Evolutionary conservation across 148 eudicot genomes (phyloP), one percentile per base, ranked within the genome.

Genomic region (Talinum fruticosum): DNA sequence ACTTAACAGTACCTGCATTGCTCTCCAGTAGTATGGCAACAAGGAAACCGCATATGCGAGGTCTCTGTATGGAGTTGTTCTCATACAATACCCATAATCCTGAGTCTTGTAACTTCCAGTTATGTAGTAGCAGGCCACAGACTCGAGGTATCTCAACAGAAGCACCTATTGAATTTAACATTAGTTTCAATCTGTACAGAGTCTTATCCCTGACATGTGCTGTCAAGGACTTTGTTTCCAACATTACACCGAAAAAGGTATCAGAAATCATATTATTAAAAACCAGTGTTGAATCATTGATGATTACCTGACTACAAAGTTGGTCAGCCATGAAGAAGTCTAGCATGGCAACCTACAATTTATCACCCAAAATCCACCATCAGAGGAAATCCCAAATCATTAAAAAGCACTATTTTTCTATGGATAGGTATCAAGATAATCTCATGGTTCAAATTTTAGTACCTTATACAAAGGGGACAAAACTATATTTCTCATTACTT

Each of bases 251-350:
- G n/a, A n/a, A n/a, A n/a, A n/a, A n/a, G n/a, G n/a, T n/a, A n/a
- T n/a, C n/a, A n/a, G 49, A 62, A 38, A 37, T 10, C 41, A 71
- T 33, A 35, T 59, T 54, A 0, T 15, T 36, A 51, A 26, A 32
- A 8, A n/a, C n/a, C 2, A 59, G 28, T 59, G 7, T n/a, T 59
- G 64, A 16, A n/a, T 59, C 34, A 45, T 23, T 61, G 81, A 34
- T 44, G 28, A 69, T 78, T 87, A 96, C 99, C 92, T 96, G 99
- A 82, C 99, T 96, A 76, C 98, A 93, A 72, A 96, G 91, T 79
- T 96, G 99, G 87, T 96, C 99, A 80, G 99, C 99, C 98, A 96
- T 96, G 93, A 96, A 96, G 79, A 96, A 96, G 81, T 96, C 99
- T 64, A 96, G 83, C 99, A 96, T 96, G 26, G 84, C 91, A 80